Evolutionary conservation across 257 asterid species (phyloP).

Genomic region (Primulina huaijiensis): DNA sequence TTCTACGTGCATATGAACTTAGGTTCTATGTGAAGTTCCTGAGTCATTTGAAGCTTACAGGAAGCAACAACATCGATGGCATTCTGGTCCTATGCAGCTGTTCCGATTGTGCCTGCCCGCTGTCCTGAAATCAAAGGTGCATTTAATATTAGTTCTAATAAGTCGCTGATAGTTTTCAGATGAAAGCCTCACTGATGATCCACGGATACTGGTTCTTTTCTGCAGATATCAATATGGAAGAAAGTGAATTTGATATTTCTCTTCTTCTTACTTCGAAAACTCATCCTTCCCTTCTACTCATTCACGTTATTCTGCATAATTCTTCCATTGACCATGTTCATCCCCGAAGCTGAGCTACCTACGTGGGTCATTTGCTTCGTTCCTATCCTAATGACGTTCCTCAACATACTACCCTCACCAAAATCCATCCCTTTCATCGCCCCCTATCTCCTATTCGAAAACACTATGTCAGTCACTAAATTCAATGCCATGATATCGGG

Average conservation of each 20-base stretch:
- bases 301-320: constrained; percentile 66
- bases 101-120: constrained; percentile 65
- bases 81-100: constrained; percentile 82
- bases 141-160: background rate
- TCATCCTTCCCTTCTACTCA: constrained; percentile 73
- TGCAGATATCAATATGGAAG: constrained; percentile 67
- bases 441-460: constrained; percentile 65
- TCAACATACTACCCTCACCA: constrained; percentile 57
- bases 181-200: background rate
- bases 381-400: constrained; percentile 53
- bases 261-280: constrained; percentile 61
- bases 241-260: constrained; percentile 60
- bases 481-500: constrained; percentile 72
- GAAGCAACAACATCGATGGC: constrained; percentile 80
- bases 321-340: constrained; percentile 68
- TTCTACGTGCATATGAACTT: background rate
- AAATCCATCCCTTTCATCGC: constrained; percentile 67
- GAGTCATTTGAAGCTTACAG: constrained; percentile 73
- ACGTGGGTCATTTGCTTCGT: constrained; percentile 61
- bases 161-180: background rate
- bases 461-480: constrained; percentile 72
- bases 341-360: constrained; percentile 62
- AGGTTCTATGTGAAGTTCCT: constrained; percentile 73
- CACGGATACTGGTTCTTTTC: background rate
- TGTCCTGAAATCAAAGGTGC: constrained; percentile 57